Evolutionary conservation across 2,329 filamentous ascomycete genomes (phyloP), one percentile per base, ranked within the genome.

Genomic region (Penicillium sp.): DNA sequence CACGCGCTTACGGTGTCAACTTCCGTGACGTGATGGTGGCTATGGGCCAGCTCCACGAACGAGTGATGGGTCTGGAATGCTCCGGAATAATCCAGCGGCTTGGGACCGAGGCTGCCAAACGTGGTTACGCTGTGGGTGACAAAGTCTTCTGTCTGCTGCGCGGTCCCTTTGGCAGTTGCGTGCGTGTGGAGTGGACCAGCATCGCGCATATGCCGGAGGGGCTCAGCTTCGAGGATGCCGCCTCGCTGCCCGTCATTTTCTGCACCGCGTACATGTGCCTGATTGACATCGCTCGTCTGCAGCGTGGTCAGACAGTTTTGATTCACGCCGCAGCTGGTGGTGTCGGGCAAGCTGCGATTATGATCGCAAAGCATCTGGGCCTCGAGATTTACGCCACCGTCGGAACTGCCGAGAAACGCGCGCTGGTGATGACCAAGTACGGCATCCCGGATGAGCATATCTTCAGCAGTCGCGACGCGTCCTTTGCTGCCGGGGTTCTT

Each of bases 1-100:
- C 31, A 48, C 51, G 49, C n/a, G 47, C 25, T 17, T 50, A 28
- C 17, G 55, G 45, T 69, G 71, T 11, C 58, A 66, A 11, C 59
- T 78, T 4, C 67, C 73, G 10, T 71, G 75, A 5, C 76, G 72
- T 75, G 5, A 38, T 60, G 48, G 42, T 48, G 10, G 39, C 53
- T 11, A 35, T 60, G 41, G 48, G 48, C 5, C 53, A 53, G n/a
- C 39, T 60, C 38, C 20, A 49, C 2, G 48, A 39, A 12, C 35
- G 39, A 4, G 15, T 20, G n/a, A 38, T 59, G 12, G 57, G 56
- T 6, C 34, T 43, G 12, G 56, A 58, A n/a, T 43, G 42, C 31
- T 15, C 20, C 11, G 56, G 56, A 34, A 37, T 58, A 7, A 34
- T 58, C n/a, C 35, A 15, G 22, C 56, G 56, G n/a, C 28, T 57